Percentiles rank a stretch among this genome's conserved stretches.
phyloP scores from a whole-genome alignment of 1,284 basidiomycete genomes.

The Irpex sp. region DNA sequence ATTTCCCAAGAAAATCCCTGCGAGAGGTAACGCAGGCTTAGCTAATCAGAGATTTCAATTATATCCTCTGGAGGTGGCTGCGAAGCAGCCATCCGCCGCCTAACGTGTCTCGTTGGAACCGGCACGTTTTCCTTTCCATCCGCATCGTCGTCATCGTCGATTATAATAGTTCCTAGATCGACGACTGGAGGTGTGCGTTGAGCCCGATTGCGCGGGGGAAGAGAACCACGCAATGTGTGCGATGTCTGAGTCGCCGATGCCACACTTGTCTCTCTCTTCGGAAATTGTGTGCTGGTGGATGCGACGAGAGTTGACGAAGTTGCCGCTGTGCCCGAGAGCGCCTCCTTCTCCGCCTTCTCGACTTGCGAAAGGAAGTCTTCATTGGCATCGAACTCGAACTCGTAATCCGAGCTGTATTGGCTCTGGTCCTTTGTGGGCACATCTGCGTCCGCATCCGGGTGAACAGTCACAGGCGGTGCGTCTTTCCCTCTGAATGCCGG shows the following conservation, averaged over 20 bases:
- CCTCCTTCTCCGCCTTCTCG: constrained; percentile 34
- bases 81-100: constrained; percentile 29
- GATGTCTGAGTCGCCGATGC: not conserved
- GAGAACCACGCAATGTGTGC: not conserved
- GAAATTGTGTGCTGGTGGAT: not conserved
- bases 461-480: constrained; percentile 5
- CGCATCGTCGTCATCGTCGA: constrained; percentile 47
- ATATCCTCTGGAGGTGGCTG: constrained; percentile 5
- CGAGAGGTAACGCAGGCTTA: not conserved
- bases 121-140: constrained; percentile 64
- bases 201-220: not conserved
- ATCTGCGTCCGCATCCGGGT: not conserved
- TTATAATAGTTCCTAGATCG: constrained; percentile 32
- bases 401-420: constrained; percentile 27
- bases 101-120: constrained; percentile 49
- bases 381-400: constrained; percentile 28
- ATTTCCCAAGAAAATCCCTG: not conserved
- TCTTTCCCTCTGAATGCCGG: constrained; percentile 4
- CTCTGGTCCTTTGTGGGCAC: not conserved
- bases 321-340: not conserved
- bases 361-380: constrained; percentile 35
- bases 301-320: not conserved
- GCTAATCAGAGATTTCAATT: constrained; percentile 25
- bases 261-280: not conserved
- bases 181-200: not conserved